Evolutionary conservation across 106 monocot genomes (phyloP).

Genomic region (Apostasia ramifera): DNA sequence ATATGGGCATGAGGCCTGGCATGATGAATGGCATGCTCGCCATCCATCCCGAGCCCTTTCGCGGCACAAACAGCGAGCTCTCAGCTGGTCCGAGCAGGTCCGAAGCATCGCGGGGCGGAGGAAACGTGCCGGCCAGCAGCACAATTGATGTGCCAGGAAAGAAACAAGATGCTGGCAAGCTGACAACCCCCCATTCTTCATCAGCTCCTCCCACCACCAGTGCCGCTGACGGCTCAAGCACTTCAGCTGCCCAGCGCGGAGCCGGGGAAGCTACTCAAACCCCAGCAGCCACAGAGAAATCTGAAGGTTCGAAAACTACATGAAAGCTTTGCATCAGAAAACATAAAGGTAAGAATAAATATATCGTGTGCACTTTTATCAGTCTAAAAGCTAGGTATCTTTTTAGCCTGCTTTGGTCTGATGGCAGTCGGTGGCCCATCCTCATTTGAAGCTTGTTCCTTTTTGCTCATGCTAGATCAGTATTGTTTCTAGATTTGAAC

Average conservation of each 20-base stretch:
- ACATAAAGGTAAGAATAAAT: too few species aligned
- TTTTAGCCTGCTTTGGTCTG: too few species aligned
- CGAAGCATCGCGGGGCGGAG: slow-evolving; percentile 1
- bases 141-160: slow-evolving; percentile 17
- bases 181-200: background rate
- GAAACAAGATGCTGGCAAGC: slow-evolving; percentile 21
- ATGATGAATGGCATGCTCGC: slow-evolving; percentile 43
- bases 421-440: too few species aligned
- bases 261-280: slow-evolving; percentile 22
- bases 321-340: background rate
- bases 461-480: too few species aligned
- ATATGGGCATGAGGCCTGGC: slow-evolving; percentile 46
- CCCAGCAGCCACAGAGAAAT: slow-evolving; percentile 8
- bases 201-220: slow-evolving; percentile 1
- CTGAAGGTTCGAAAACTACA: slow-evolving; percentile 19
- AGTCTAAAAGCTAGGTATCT: background rate
- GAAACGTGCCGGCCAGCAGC: slow-evolving; percentile 5
- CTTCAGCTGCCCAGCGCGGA: slow-evolving; percentile 21
- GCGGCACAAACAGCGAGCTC: slow-evolving; percentile 13
- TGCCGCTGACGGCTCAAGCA: slow-evolving; percentile 28
- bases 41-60: slow-evolving; percentile 21
- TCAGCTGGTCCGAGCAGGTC: slow-evolving; percentile 1
- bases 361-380: background rate
- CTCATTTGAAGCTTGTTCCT: too few species aligned
- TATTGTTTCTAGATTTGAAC: too few species aligned